phyloP scores from a whole-genome alignment of 2,329 filamentous ascomycete species.

The Zymoseptoria passerinii region DNA sequence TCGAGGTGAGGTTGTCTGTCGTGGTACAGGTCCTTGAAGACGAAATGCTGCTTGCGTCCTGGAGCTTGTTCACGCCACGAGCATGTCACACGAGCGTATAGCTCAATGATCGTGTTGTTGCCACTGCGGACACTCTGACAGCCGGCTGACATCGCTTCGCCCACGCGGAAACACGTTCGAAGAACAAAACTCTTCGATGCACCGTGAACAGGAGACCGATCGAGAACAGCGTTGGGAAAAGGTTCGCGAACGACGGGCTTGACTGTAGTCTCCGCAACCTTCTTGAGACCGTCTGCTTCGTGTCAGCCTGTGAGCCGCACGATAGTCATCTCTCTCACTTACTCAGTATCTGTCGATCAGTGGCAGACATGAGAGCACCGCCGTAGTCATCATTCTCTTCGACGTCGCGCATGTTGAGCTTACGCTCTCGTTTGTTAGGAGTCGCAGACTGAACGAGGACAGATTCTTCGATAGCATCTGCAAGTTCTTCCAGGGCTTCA shows the following conservation, averaged over 20 bases:
- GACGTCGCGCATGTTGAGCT: constrained; percentile 25
- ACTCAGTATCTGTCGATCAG: constrained; percentile 22
- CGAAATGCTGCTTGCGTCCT: constrained; percentile 50
- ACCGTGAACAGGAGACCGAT: constrained; percentile 48
- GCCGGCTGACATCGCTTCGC: constrained; percentile 49
- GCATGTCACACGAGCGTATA: constrained; percentile 53
- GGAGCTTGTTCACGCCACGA: constrained; percentile 45
- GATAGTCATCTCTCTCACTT: neutral
- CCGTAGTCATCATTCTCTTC: constrained; percentile 25
- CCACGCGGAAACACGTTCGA: constrained; percentile 56
- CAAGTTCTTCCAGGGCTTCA: constrained; percentile 9
- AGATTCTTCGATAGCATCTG: constrained; percentile 6
- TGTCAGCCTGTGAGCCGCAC: constrained; percentile 3
- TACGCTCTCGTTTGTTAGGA: constrained; percentile 18
- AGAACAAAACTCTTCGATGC: constrained; percentile 41
- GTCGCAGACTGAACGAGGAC: constrained; percentile 2
- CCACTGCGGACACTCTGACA: constrained; percentile 40
- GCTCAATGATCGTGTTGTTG: constrained; percentile 47
- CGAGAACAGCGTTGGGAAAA: constrained; percentile 43
- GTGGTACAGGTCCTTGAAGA: constrained; percentile 56
- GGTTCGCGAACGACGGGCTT: constrained; percentile 44
- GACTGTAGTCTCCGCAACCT: constrained; percentile 5
- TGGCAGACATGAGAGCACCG: constrained; percentile 21
- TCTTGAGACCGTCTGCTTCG: constrained; percentile 5
- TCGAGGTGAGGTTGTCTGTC: constrained; percentile 48